Evolutionary conservation across 2,329 filamentous ascomycete species (phyloP).

Genomic region (Cladosporium sp.): DNA sequence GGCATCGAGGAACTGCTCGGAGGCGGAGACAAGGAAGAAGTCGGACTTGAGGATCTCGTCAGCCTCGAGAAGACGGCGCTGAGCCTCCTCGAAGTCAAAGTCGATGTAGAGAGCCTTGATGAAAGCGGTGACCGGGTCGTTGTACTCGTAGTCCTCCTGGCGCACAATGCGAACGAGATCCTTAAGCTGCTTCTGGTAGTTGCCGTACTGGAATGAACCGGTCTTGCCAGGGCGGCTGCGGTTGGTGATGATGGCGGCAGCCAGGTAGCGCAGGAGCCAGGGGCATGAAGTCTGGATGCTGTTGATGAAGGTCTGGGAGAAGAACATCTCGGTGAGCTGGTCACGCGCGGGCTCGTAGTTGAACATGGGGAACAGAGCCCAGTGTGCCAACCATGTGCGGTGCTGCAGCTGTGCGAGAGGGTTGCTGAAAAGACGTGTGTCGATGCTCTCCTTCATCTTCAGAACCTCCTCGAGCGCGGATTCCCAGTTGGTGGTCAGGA

Average conservation of each 20-base stretch:
- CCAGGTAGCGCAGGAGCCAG: constrained; percentile 92
- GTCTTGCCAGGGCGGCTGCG: constrained; percentile 74
- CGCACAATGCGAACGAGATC: constrained; percentile 92
- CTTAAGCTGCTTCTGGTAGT: constrained; percentile 98
- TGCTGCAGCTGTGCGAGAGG: constrained; percentile 92
- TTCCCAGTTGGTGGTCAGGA: constrained; percentile 94
- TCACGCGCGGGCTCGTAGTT: constrained; percentile 93
- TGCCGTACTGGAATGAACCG: constrained; percentile 86
- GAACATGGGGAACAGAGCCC: constrained; percentile 98
- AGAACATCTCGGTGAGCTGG: constrained; percentile 90
- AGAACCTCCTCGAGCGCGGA: constrained; percentile 84
- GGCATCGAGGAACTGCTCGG: constrained; percentile 88
- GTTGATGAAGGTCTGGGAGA: constrained; percentile 97
- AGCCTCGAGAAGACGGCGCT: constrained; percentile 80
- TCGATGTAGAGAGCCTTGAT: constrained; percentile 93
- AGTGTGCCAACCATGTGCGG: constrained; percentile 97
- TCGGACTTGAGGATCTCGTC: constrained; percentile 90
- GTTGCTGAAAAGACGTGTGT: constrained; percentile 94
- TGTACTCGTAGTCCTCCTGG: constrained; percentile 97
- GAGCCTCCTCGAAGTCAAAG: constrained; percentile 97
- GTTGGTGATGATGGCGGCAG: constrained; percentile 92
- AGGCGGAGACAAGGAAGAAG: constrained; percentile 87
- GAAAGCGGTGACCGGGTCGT: constrained; percentile 93
- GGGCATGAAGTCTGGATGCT: constrained; percentile 98
- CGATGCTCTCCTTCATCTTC: constrained; percentile 89